phyloP scores from a whole-genome alignment of 2,329 filamentous ascomycete species.

The Verticillium dahliae region DNA sequence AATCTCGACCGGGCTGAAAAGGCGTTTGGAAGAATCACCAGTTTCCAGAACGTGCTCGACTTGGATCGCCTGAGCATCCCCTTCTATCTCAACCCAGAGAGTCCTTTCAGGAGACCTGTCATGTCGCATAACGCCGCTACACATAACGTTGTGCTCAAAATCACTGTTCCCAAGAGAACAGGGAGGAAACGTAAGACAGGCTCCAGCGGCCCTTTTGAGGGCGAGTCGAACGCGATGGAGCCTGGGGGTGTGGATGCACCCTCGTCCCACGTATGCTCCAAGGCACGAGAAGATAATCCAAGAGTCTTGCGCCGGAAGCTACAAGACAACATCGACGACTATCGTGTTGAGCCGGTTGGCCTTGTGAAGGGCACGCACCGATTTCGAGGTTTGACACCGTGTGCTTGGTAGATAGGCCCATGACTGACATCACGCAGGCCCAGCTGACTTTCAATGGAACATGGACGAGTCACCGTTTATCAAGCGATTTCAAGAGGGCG shows the following conservation, averaged over 20 bases:
- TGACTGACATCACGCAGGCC: slow-evolving; percentile 31
- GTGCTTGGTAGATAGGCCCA: not conserved
- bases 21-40: slow-evolving; percentile 32
- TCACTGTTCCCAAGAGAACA: slow-evolving; percentile 81
- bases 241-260: slow-evolving; percentile 17
- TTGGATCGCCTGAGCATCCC: slow-evolving; percentile 48
- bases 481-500: slow-evolving; percentile 60
- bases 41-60: slow-evolving; percentile 36
- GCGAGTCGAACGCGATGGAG: slow-evolving; percentile 22
- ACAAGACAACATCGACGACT: slow-evolving; percentile 62
- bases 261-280: slow-evolving; percentile 28
- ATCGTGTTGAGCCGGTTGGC: slow-evolving; percentile 64
- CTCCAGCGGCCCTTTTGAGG: slow-evolving; percentile 58
- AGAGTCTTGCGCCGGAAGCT: slow-evolving; percentile 54
- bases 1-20: slow-evolving; percentile 34
- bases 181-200: slow-evolving; percentile 81
- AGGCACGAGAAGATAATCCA: slow-evolving; percentile 45
- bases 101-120: slow-evolving; percentile 71
- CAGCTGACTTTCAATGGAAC: slow-evolving; percentile 83
- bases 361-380: slow-evolving; percentile 74
- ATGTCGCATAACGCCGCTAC: slow-evolving; percentile 69
- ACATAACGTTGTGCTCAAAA: slow-evolving; percentile 78
- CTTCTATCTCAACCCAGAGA: slow-evolving; percentile 72
- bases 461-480: slow-evolving; percentile 64
- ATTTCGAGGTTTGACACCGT: slow-evolving; percentile 56